phyloP scores from a whole-genome alignment of 148 eudicot genomes.

The Simmondsia chinensis region DNA sequence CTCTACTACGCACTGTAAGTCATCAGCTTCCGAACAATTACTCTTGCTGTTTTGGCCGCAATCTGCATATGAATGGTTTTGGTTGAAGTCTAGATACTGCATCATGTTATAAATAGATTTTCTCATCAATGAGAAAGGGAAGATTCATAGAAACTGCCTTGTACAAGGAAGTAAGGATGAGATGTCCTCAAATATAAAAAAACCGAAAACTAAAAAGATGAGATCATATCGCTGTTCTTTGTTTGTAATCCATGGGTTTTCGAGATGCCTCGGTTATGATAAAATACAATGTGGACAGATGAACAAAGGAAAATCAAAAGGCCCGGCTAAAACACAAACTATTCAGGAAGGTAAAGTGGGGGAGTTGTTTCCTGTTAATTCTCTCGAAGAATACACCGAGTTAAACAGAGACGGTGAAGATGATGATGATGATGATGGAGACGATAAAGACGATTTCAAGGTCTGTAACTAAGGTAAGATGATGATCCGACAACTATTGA shows the following conservation, averaged over 20 bases:
- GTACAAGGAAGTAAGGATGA: no score
- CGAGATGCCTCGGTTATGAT: neutral
- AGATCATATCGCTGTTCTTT: neutral
- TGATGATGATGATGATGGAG: slow-evolving; percentile 14
- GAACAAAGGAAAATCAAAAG: slow-evolving; percentile 54
- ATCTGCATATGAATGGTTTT: no score
- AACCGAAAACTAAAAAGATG: no score
- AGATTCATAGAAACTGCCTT: no score
- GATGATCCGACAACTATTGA: no score
- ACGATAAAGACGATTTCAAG: slow-evolving; percentile 14
- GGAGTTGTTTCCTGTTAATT: slow-evolving; percentile 39
- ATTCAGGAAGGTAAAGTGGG: slow-evolving; percentile 48
- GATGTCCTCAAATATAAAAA: no score
- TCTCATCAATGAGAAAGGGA: no score
- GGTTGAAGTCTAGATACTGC: no score
- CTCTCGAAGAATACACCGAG: slow-evolving; percentile 57
- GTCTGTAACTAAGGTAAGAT: slow-evolving; percentile 14
- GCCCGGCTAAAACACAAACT: slow-evolving; percentile 20
- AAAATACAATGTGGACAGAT: slow-evolving; percentile 27
- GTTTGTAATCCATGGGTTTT: neutral
- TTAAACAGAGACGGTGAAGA: slow-evolving; percentile 29
- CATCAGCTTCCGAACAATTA: neutral
- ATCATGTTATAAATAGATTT: no score
- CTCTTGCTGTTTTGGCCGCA: no score
- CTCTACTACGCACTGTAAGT: slow-evolving; percentile 75